Evolutionary conservation across 2,329 filamentous ascomycete genomes (phyloP).

Genomic region (Onygena corvina): DNA sequence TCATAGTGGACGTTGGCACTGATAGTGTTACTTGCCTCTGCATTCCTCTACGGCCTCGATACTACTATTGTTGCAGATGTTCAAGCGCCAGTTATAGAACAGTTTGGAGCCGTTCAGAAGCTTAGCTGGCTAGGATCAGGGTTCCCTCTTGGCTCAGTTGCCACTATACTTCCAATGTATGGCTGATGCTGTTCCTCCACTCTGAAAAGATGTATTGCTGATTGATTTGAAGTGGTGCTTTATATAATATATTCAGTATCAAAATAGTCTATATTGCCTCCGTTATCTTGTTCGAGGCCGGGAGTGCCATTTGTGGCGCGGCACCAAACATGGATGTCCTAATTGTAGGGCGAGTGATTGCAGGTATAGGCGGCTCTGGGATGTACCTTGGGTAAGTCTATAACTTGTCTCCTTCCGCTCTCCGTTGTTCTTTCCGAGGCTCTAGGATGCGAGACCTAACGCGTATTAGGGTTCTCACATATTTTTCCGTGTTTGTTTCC

Average conservation of each 20-base stretch:
- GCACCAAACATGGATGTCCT: slow-evolving; percentile 35
- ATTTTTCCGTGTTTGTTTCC: slow-evolving; percentile 23
- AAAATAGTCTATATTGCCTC: slow-evolving; percentile 32
- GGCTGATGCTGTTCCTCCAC: background rate
- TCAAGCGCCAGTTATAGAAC: slow-evolving; percentile 22
- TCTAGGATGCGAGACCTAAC: slow-evolving; percentile 34
- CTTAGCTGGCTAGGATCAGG: slow-evolving; percentile 10
- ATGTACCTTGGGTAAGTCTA: slow-evolving; percentile 26
- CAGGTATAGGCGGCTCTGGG: slow-evolving; percentile 41
- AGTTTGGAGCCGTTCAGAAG: slow-evolving; percentile 7
- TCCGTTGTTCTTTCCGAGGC: too few species aligned
- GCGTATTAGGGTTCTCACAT: slow-evolving; percentile 35
- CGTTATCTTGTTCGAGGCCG: slow-evolving; percentile 46
- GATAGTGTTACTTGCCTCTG: slow-evolving; percentile 26
- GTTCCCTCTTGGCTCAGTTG: slow-evolving; percentile 35
- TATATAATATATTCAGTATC: slow-evolving; percentile 34
- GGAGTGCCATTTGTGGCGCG: slow-evolving; percentile 48
- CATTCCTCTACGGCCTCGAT: slow-evolving; percentile 27
- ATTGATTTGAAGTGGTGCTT: slow-evolving; percentile 20
- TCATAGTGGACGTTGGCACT: slow-evolving; percentile 17
- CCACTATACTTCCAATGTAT: slow-evolving; percentile 25
- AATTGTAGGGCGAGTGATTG: slow-evolving; percentile 38
- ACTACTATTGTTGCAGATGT: slow-evolving; percentile 41
- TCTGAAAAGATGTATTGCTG: too few species aligned
- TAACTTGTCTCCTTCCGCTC: slow-evolving; percentile 13